A percentile compares a stretch with the other conserved stretches of the same genome.
Evolutionary conservation across 495 filamentous ascomycete genomes (phyloP).

Genomic region (Bathelium albidoporum): DNA sequence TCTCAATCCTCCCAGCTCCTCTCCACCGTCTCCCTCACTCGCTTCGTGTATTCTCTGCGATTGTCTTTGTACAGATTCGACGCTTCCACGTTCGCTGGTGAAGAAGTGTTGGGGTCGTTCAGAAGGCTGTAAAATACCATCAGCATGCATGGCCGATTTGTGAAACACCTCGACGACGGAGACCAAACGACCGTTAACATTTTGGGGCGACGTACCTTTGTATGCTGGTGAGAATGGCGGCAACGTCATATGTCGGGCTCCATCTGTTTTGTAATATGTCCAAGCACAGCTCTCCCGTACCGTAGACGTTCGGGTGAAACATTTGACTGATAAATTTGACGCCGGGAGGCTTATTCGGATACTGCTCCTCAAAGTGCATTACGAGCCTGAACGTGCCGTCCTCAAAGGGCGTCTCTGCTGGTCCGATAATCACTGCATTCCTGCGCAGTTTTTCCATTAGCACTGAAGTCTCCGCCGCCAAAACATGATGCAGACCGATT

Average conservation of each 20-base stretch:
- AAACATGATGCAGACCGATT: background rate
- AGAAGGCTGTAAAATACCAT: constrained; percentile 53
- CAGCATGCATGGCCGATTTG: too few species aligned
- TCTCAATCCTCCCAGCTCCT: constrained; percentile 83
- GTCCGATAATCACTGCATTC: constrained; percentile 98
- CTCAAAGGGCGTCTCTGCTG: constrained; percentile 95
- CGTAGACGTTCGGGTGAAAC: constrained; percentile 99
- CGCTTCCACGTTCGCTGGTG: constrained; percentile 94
- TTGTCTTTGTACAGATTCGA: constrained; percentile 99
- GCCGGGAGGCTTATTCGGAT: constrained; percentile 93
- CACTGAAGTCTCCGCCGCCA: background rate
- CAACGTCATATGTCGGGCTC: constrained; percentile 98
- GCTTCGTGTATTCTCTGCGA: constrained; percentile 87
- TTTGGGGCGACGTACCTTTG: constrained; percentile 58
- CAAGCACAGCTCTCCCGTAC: constrained; percentile 89
- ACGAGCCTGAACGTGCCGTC: constrained; percentile 95
- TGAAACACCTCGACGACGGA: background rate
- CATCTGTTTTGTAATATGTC: constrained; percentile 97
- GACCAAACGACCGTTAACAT: background rate
- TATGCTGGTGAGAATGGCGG: constrained; percentile 92
- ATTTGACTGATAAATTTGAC: constrained; percentile 98
- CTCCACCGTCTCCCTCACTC: constrained; percentile 92
- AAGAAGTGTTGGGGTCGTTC: constrained; percentile 96
- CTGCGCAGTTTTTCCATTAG: constrained; percentile 36
- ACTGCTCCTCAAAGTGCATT: constrained; percentile 98